Evolutionary conservation across 805 yeast genomes (phyloP).

Genomic region (Ogataea trehaloabstinens): DNA sequence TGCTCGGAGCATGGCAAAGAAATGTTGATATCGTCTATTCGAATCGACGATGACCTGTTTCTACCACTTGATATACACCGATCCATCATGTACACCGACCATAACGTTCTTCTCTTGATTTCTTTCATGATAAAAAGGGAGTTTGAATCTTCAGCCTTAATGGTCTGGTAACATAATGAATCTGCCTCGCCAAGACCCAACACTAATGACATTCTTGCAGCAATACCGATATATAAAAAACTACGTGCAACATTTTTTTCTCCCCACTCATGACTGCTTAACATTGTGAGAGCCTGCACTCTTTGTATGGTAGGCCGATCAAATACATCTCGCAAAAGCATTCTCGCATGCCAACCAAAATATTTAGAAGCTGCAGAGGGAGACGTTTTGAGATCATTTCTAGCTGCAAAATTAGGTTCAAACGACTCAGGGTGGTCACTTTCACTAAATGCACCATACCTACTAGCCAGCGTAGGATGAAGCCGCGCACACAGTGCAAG

Average conservation of each 20-base stretch:
- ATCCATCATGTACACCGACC: conserved; percentile 44
- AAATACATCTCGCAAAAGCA: conserved; percentile 31
- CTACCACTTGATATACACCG: conserved; percentile 38
- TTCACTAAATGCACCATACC: conserved; percentile 35
- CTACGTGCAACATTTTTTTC: conserved; percentile 37
- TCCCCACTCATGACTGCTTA: conserved; percentile 43
- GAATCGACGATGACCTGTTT: conserved; percentile 32
- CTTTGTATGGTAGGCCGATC: conserved; percentile 39
- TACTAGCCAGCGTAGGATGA: conserved; percentile 30
- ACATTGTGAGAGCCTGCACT: conserved; percentile 36
- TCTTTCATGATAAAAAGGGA: conserved; percentile 27
- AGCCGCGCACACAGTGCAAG: conserved; percentile 36
- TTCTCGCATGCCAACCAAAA: conserved; percentile 40
- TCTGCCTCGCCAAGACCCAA: conserved; percentile 30
- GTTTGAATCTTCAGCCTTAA: conserved; percentile 4
- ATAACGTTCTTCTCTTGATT: conserved; percentile 36
- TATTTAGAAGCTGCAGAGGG: conserved; percentile 36
- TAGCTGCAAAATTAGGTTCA: background rate
- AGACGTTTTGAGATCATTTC: background rate
- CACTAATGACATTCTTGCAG: conserved; percentile 38
- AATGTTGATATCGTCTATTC: conserved; percentile 33
- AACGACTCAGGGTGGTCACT: conserved; percentile 25
- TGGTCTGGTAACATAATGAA: conserved; percentile 17
- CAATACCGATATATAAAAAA: conserved; percentile 37
- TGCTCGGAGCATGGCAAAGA: conserved; percentile 34